These are phyloP conservation scores for Penicillium coffeae DNA, from an alignment of 495 filamentous ascomycete genomes.

Conservation along the genomic window DNA sequence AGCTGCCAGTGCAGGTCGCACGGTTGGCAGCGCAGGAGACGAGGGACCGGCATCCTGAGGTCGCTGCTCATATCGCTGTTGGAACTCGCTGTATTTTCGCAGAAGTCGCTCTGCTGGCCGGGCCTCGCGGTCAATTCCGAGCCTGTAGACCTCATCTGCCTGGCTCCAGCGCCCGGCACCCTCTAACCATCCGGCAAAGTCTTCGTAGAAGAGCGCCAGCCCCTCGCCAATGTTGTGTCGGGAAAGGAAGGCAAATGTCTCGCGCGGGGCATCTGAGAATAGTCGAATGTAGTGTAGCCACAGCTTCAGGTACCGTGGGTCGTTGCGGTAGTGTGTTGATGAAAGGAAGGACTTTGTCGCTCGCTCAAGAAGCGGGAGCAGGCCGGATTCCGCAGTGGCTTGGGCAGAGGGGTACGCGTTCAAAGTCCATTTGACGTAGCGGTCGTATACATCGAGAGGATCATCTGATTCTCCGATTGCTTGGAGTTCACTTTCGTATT, in stretches of 20 bases:
- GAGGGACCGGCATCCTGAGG: slow-evolving; percentile 63
- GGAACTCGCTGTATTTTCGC: slow-evolving; percentile 88
- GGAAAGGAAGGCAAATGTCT: slow-evolving; percentile 86
- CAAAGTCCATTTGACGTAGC: slow-evolving; percentile 94
- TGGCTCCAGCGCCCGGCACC: slow-evolving; percentile 80
- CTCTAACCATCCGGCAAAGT: slow-evolving; percentile 92
- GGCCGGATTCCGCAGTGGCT: slow-evolving; percentile 82
- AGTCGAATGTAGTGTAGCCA: slow-evolving; percentile 93
- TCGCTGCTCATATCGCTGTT: slow-evolving; percentile 64
- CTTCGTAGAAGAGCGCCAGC: slow-evolving; percentile 94
- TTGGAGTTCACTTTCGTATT: slow-evolving; percentile 81
- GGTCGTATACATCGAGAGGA: slow-evolving; percentile 90
- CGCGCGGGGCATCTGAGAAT: slow-evolving; percentile 87
- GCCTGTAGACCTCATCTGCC: slow-evolving; percentile 86
- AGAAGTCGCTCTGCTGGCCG: slow-evolving; percentile 74
- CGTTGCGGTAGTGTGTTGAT: slow-evolving; percentile 84
- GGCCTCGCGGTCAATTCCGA: slow-evolving; percentile 85
- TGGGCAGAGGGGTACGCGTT: slow-evolving; percentile 93
- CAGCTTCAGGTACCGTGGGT: slow-evolving; percentile 84
- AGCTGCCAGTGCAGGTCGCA: slow-evolving; percentile 78
- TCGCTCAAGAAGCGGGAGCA: slow-evolving; percentile 85
- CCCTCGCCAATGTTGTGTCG: slow-evolving; percentile 83
- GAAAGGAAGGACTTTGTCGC: slow-evolving; percentile 87
- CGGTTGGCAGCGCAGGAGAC: slow-evolving; percentile 79
- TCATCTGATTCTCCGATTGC: slow-evolving; percentile 84